A percentile compares a stretch with the other conserved stretches of the same genome.
Conservation (phyloP, 345 rosid genomes). For the Populus alba region DNA sequence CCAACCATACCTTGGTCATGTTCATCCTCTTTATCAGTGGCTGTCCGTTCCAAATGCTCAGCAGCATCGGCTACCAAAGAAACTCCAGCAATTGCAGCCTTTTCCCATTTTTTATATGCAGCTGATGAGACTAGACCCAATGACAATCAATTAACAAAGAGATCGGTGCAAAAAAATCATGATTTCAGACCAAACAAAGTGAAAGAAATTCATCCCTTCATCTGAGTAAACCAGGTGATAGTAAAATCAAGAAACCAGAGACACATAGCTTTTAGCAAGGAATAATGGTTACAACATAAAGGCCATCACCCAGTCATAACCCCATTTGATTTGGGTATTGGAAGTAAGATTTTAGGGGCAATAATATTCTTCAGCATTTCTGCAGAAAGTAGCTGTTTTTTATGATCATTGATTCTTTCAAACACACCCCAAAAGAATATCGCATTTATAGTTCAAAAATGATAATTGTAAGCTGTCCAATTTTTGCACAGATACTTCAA, state of each 20-base stretch:
- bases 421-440: neutral
- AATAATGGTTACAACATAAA: neutral
- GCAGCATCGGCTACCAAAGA: conserved; percentile 99
- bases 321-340: neutral
- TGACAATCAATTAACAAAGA: conserved; percentile 23
- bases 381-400: neutral
- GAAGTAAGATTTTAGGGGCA: neutral
- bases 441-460: neutral
- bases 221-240: neutral
- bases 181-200: neutral
- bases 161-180: neutral
- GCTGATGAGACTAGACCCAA: conserved; percentile 49
- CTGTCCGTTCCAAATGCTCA: conserved; percentile 83
- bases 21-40: conserved; percentile 53
- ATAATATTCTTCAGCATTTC: neutral
- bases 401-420: neutral
- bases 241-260: neutral
- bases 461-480: neutral
- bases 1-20: conserved; percentile 41
- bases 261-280: neutral
- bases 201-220: neutral
- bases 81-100: conserved; percentile 98
- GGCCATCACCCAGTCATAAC: neutral
- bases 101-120: conserved; percentile 93
- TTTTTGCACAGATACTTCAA: neutral